Conservation (phyloP, 192 early-diverging fungal genomes). For the Coemansia sp. region DNA sequence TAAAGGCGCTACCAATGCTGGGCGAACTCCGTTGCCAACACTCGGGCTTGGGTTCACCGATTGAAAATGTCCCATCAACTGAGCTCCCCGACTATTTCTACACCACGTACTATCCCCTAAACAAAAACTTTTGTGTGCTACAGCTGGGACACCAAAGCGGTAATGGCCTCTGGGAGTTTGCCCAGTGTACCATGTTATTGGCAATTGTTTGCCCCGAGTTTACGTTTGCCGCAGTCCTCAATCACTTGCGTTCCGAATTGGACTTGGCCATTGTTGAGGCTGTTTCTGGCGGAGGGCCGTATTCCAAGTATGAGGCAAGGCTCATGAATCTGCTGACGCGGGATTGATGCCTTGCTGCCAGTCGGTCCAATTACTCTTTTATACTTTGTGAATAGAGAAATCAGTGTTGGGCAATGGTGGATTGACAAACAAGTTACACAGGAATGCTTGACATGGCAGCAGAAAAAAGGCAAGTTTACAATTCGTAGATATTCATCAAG, state of each 20-base stretch:
- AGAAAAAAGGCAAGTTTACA: no score
- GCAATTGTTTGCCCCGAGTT: conserved; percentile 11
- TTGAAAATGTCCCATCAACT: not conserved
- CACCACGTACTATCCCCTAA: not conserved
- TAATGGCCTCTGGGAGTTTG: not conserved
- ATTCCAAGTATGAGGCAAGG: no score
- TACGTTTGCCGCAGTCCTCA: not conserved
- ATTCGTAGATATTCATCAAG: no score
- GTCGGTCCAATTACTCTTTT: no score
- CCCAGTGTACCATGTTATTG: conserved; percentile 9
- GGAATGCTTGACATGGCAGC: no score
- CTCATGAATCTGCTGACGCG: no score
- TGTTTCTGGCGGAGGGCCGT: no score
- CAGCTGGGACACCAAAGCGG: not conserved
- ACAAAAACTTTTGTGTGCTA: not conserved
- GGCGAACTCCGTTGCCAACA: not conserved
- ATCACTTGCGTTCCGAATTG: not conserved
- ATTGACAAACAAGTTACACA: no score
- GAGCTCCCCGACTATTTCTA: not conserved
- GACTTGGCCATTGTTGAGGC: no score
- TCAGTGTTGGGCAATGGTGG: no score
- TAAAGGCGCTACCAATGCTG: not conserved
- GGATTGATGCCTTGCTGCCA: no score
- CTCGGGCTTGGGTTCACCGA: not conserved
- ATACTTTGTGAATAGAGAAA: no score